A percentile compares a stretch with the other conserved stretches of the same genome.
Evolutionary conservation across 257 asterid genomes (phyloP).

Genomic region (Solanum sejunctum): DNA sequence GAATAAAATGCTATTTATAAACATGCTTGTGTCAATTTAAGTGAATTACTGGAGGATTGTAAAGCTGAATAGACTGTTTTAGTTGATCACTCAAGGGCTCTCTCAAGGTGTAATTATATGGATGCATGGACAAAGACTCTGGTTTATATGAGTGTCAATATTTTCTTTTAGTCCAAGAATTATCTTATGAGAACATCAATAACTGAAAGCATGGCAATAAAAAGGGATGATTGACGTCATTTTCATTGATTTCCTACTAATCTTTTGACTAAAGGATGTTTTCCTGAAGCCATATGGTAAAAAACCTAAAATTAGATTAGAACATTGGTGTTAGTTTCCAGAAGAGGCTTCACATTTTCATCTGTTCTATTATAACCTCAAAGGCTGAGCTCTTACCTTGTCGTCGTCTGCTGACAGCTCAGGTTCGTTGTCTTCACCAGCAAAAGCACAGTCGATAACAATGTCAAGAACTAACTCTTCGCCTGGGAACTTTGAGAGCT

Average conservation of each 20-base stretch:
- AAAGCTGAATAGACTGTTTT: neutral
- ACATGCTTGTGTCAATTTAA: neutral
- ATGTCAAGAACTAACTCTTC: constrained; percentile 84
- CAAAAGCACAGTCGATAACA: constrained; percentile 33
- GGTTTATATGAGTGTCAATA: neutral
- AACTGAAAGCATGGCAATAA: neutral
- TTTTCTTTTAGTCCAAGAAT: neutral
- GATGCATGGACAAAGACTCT: neutral
- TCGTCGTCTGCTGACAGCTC: constrained; percentile 55
- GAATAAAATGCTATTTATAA: neutral
- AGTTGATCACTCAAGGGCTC: neutral
- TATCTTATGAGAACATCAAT: neutral
- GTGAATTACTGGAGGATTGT: neutral
- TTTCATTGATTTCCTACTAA: neutral
- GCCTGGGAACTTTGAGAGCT: constrained; percentile 73
- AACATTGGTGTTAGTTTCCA: neutral
- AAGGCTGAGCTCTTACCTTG: constrained; percentile 14
- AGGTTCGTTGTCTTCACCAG: constrained; percentile 30
- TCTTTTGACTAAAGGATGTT: neutral
- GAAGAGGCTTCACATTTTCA: neutral
- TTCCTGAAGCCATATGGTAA: neutral
- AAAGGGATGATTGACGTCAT: neutral
- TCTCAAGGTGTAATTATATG: neutral
- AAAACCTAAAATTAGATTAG: neutral
- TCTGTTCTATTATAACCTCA: neutral